Conservation (phyloP, 106 monocot species). For the Iris macrosiphon region DNA sequence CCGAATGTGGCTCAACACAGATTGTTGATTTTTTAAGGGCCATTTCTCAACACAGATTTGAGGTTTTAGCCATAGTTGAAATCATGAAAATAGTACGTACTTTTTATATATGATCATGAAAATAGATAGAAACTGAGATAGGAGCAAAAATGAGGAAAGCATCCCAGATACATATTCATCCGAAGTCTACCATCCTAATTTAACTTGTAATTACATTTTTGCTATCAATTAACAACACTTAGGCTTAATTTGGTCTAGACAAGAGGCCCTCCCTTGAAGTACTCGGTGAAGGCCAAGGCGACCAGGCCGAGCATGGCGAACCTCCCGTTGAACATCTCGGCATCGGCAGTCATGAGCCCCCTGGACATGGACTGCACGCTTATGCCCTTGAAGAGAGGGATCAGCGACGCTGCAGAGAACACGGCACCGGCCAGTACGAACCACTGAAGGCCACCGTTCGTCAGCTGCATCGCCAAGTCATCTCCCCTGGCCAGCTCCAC, state of each 20-base stretch:
- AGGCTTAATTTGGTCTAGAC: too few relatives aligned
- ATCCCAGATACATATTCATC: too few relatives aligned
- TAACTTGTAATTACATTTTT: too few relatives aligned
- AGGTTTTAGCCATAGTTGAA: too few relatives aligned
- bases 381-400: constrained; percentile 57
- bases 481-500: constrained; percentile 38
- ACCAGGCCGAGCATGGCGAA: constrained; percentile 71
- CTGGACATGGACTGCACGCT: constrained; percentile 26
- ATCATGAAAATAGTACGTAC: too few relatives aligned
- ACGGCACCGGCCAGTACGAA: constrained; percentile 27
- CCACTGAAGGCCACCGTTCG: constrained; percentile 44
- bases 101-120: too few relatives aligned
- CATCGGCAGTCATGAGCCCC: constrained; percentile 45
- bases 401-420: constrained; percentile 55
- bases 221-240: not conserved
- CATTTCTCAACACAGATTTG: too few relatives aligned
- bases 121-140: too few relatives aligned
- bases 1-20: too few relatives aligned
- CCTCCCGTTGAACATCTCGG: constrained; percentile 70
- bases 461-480: constrained; percentile 33
- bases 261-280: constrained; percentile 59
- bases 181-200: too few relatives aligned
- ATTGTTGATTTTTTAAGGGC: too few relatives aligned
- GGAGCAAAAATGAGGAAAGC: too few relatives aligned
- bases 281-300: constrained; percentile 65